These are phyloP conservation scores for Mucor indicus DNA, from an alignment of 371 early-diverging fungal genomes.

Conservation along the genomic window DNA sequence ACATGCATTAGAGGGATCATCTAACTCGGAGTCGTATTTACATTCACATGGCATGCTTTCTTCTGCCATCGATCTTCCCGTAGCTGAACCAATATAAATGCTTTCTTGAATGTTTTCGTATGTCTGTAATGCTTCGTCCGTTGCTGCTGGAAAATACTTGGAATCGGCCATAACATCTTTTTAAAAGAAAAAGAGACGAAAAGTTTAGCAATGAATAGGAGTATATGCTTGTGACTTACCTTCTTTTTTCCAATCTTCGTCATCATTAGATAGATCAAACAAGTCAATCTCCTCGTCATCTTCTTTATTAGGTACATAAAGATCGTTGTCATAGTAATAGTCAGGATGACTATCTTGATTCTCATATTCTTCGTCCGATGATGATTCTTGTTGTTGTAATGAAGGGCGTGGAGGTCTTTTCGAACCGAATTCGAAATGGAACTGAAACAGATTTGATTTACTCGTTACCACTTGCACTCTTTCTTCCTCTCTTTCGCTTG, in stretches of 20 bases:
- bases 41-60: slow-evolving; percentile 83
- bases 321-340: no score
- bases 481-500: background rate
- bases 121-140: slow-evolving; percentile 50
- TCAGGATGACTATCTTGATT: no score
- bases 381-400: slow-evolving; percentile 1
- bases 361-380: slow-evolving; percentile 1
- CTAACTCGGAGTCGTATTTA: slow-evolving; percentile 60
- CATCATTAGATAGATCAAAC: background rate
- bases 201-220: background rate
- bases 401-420: slow-evolving; percentile 16
- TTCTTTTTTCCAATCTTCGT: background rate
- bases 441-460: slow-evolving; percentile 13
- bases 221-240: background rate
- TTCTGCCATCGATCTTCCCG: slow-evolving; percentile 65
- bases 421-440: slow-evolving; percentile 29
- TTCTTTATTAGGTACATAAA: no score
- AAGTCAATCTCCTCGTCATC: no score
- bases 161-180: slow-evolving; percentile 4
- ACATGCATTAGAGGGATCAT: slow-evolving; percentile 66
- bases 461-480: background rate
- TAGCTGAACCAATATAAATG: slow-evolving; percentile 67
- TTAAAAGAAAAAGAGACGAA: background rate
- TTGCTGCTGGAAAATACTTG: slow-evolving; percentile 33
- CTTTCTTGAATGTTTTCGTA: slow-evolving; percentile 65